Percentiles rank a stretch among this genome's conserved stretches.
Conservation (phyloP, 2,329 filamentous ascomycete genomes). For the Lanzia echinophila region DNA sequence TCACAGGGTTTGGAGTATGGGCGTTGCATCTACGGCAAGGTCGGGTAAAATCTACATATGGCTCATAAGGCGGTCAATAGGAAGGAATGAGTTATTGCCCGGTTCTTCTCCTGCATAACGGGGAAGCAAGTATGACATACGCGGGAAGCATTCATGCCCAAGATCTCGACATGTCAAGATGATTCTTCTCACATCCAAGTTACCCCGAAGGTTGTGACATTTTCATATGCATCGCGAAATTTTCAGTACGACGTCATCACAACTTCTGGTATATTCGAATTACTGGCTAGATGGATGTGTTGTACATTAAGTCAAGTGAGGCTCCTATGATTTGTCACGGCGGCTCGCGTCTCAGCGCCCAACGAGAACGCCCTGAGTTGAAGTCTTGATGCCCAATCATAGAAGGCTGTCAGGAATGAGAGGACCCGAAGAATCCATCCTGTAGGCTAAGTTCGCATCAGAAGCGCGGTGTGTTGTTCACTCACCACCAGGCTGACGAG, state of each 20-base stretch:
- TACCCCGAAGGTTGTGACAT: conserved; percentile 9
- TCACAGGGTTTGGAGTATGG: conserved; percentile 11
- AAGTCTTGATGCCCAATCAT: conserved; percentile 28
- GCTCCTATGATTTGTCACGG: conserved; percentile 20
- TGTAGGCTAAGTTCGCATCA: conserved; percentile 17
- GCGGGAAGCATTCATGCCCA: conserved; percentile 20
- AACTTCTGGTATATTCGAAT: conserved; percentile 17
- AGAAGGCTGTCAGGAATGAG: conserved; percentile 19
- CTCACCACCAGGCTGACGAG: conserved; percentile 20
- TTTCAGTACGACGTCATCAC: conserved; percentile 22
- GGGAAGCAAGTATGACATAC: conserved; percentile 22
- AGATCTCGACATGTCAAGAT: conserved; percentile 11
- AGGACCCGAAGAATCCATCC: conserved; percentile 10
- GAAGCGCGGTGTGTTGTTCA: conserved; percentile 26
- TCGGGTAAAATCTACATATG: conserved; percentile 14
- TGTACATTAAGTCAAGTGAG: conserved; percentile 37
- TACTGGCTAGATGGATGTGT: conserved; percentile 38
- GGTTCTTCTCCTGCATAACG: conserved; percentile 8
- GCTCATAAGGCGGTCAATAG: conserved; percentile 22
- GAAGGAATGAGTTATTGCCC: background rate
- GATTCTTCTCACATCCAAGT: conserved; percentile 4
- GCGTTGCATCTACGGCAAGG: conserved; percentile 22
- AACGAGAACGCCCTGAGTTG: conserved; percentile 22
- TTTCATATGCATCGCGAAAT: conserved; percentile 17
- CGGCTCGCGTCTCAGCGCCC: conserved; percentile 26